phyloP scores from a whole-genome alignment of 169 alveolate genomes.

The Eimeria brunetti region DNA sequence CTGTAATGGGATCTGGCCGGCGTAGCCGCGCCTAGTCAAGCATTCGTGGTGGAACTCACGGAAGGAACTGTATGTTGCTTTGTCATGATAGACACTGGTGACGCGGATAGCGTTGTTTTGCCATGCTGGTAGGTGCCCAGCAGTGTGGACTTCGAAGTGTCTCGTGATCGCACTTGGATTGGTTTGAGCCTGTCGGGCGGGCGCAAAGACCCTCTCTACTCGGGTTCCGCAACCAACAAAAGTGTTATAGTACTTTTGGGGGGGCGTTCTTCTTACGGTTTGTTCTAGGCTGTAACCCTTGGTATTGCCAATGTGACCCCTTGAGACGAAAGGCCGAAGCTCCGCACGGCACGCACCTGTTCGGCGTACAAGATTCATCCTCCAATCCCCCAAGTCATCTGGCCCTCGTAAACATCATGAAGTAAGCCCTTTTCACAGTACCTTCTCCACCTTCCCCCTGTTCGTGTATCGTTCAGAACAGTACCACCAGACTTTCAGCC shows the following conservation, averaged over 20 bases:
- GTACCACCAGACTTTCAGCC: neutral
- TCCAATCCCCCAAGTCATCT: constrained; percentile 26
- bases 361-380: constrained; percentile 15
- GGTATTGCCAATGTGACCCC: neutral
- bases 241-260: neutral
- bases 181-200: neutral
- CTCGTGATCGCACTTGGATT: neutral
- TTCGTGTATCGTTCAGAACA: neutral
- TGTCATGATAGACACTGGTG: neutral
- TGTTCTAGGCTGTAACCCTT: neutral
- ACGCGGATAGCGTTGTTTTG: neutral
- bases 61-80: neutral
- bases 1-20: neutral
- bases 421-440: neutral
- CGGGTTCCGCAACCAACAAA: neutral
- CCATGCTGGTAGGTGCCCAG: neutral
- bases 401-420: neutral
- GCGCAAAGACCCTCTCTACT: neutral
- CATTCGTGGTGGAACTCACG: neutral
- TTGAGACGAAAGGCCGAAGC: neutral
- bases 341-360: neutral
- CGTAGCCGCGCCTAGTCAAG: neutral
- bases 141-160: neutral
- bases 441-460: neutral
- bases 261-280: neutral